Conservation (phyloP, 2,329 filamentous ascomycete genomes). For the Penicillium fuscoglaucum region DNA sequence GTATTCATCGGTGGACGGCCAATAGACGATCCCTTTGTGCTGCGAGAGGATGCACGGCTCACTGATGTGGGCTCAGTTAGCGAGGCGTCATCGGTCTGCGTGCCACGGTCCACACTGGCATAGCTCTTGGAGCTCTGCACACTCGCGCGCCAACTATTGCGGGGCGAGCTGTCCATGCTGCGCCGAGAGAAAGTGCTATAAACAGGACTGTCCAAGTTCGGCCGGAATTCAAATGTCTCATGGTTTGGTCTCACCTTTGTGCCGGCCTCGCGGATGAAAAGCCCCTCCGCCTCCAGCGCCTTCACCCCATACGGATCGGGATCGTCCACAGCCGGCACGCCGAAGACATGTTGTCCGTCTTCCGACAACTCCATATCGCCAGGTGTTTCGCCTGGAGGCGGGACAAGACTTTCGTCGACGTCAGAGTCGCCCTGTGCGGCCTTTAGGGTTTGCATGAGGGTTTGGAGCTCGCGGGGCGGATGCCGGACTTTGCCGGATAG, state of each 20-base stretch:
- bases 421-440: conserved; percentile 81
- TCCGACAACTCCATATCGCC: conserved; percentile 65
- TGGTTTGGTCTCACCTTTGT: conserved; percentile 70
- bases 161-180: conserved; percentile 65
- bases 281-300: conserved; percentile 77
- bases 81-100: conserved; percentile 63
- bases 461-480: conserved; percentile 56
- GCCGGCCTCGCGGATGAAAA: conserved; percentile 89
- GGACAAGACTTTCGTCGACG: conserved; percentile 67
- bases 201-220: conserved; percentile 70
- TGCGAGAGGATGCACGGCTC: conserved; percentile 38
- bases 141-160: conserved; percentile 68
- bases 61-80: conserved; percentile 33
- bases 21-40: conserved; percentile 28
- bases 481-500: conserved; percentile 60
- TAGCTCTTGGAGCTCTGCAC: conserved; percentile 63
- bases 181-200: conserved; percentile 60
- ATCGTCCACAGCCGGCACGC: conserved; percentile 74
- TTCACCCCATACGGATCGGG: conserved; percentile 90
- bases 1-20: conserved; percentile 10
- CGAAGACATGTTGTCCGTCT: conserved; percentile 56
- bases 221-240: conserved; percentile 80
- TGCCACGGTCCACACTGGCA: conserved; percentile 59
- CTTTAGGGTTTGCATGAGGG: conserved; percentile 79
- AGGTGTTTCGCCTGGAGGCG: conserved; percentile 68